Conservation (phyloP, 768 basidiomycete species). For the Xerocomellus intermedius region DNA sequence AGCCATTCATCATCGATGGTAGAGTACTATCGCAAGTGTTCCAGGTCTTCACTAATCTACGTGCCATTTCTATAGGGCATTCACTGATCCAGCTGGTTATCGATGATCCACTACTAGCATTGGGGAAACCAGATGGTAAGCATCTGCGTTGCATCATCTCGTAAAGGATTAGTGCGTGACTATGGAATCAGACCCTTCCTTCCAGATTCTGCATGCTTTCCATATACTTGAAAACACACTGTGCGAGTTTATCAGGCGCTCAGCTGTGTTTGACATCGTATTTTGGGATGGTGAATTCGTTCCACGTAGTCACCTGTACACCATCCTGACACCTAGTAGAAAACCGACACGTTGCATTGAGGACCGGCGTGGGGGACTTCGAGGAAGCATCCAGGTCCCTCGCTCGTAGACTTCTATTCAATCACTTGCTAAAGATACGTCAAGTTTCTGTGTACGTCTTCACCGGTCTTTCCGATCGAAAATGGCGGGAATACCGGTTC, state of each 20-base stretch:
- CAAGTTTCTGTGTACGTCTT: constrained; percentile 48
- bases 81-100: constrained; percentile 58
- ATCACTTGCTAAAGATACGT: constrained; percentile 44
- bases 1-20: constrained; percentile 68
- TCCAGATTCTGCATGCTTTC: constrained; percentile 64
- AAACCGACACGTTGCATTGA: constrained; percentile 41
- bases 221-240: constrained; percentile 53
- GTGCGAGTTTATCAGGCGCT: constrained; percentile 46
- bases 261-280: constrained; percentile 58
- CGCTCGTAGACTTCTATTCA: constrained; percentile 50
- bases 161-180: not conserved
- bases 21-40: constrained; percentile 7
- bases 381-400: constrained; percentile 47
- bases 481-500: constrained; percentile 47
- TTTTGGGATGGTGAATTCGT: constrained; percentile 53
- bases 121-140: constrained; percentile 49
- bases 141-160: not conserved
- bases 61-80: constrained; percentile 44
- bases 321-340: constrained; percentile 31
- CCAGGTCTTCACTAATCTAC: not conserved
- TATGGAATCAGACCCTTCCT: constrained; percentile 42
- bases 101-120: constrained; percentile 56
- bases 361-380: constrained; percentile 37
- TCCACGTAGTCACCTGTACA: not conserved
- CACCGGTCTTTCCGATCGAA: constrained; percentile 40